These are phyloP conservation scores for Infundibulicybe gibba DNA, from an alignment of 768 basidiomycete species.

Conservation along the genomic window DNA sequence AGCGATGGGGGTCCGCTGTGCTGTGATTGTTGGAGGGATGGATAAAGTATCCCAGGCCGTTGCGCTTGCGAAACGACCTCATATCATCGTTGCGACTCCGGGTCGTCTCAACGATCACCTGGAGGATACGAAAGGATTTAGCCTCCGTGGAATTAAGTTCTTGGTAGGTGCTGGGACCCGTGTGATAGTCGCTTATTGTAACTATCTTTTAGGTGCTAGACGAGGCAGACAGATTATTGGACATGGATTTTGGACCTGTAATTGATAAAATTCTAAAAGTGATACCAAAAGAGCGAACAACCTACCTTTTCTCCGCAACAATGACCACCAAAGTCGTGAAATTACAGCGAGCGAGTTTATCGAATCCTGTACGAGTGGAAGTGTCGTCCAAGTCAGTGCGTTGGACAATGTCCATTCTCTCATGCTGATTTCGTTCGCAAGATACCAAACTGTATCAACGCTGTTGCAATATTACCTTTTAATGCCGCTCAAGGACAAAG, in stretches of 20 bases:
- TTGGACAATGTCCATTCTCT: not conserved
- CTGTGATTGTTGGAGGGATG: conserved; percentile 93
- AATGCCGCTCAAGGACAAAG: conserved; percentile 88
- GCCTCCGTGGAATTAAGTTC: conserved; percentile 79
- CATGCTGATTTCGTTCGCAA: conserved; percentile 24
- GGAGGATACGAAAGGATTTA: conserved; percentile 97
- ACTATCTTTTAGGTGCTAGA: conserved; percentile 74
- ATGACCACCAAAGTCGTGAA: conserved; percentile 99
- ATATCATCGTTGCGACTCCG: conserved; percentile 93
- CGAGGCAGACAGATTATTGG: conserved; percentile 92
- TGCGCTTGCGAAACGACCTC: conserved; percentile 89
- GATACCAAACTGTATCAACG: conserved; percentile 96
- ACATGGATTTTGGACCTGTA: conserved; percentile 94
- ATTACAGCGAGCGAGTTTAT: conserved; percentile 88
- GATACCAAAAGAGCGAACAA: conserved; percentile 90
- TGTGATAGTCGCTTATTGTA: not conserved
- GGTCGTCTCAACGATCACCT: conserved; percentile 91
- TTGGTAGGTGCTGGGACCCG: conserved; percentile 49
- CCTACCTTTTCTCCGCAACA: conserved; percentile 96
- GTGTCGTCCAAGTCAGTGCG: conserved; percentile 82
- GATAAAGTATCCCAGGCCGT: conserved; percentile 89
- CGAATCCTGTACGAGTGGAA: conserved; percentile 91
- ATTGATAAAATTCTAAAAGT: conserved; percentile 97
- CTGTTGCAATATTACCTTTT: conserved; percentile 95
- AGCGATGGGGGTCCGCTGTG: conserved; percentile 88